Evolutionary conservation across 345 rosid species (phyloP).

Genomic region (Punica granatum): DNA sequence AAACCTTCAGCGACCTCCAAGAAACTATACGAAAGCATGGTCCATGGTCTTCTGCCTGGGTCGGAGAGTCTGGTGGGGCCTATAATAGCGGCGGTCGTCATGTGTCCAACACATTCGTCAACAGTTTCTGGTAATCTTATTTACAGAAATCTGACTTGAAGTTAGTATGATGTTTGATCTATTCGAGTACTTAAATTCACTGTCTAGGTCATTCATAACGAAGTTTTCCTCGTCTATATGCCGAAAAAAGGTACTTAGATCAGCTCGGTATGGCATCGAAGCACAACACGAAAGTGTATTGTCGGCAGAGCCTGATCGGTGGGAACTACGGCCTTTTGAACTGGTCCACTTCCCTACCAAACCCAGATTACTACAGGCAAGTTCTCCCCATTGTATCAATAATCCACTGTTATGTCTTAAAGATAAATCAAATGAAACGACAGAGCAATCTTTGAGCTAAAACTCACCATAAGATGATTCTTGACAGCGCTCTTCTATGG

Average conservation of each 20-base stretch:
- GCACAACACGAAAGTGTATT: conserved; percentile 90
- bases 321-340: conserved; percentile 89
- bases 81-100: conserved; percentile 85
- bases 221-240: background rate
- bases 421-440: background rate
- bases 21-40: conserved; percentile 52
- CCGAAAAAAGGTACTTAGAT: conserved; percentile 75
- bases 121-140: conserved; percentile 78
- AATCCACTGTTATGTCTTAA: background rate
- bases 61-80: conserved; percentile 99
- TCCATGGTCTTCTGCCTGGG: conserved; percentile 95
- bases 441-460: background rate
- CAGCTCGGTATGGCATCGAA: conserved; percentile 96
- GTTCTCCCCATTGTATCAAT: conserved; percentile 7
- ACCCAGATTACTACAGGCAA: conserved; percentile 97
- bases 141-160: background rate
- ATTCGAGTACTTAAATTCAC: background rate
- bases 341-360: conserved; percentile 53
- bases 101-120: conserved; percentile 76
- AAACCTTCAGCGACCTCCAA: conserved; percentile 49
- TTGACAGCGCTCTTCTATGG: conserved; percentile 83
- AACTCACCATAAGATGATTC: background rate
- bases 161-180: background rate
- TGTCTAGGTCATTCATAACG: background rate
- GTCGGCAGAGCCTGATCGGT: conserved; percentile 91